phyloP scores from a whole-genome alignment of 2,329 filamentous ascomycete species.

The Fusarium ambrosium region DNA sequence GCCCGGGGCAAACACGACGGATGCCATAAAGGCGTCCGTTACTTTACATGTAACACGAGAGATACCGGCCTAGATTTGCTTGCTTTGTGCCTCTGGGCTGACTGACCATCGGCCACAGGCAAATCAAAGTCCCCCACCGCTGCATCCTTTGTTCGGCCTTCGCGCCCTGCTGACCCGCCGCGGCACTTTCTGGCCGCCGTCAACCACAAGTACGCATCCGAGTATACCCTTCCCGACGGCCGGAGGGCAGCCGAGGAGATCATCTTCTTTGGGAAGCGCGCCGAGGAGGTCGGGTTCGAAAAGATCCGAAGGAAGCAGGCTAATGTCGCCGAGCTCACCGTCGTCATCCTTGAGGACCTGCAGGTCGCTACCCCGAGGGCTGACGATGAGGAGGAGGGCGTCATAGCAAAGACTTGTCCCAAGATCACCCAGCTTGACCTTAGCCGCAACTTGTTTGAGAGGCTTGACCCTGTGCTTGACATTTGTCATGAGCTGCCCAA shows the following conservation, averaged over 20 bases:
- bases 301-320: slow-evolving; percentile 88
- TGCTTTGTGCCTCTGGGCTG: neutral
- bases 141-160: slow-evolving; percentile 89
- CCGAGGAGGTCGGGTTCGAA: slow-evolving; percentile 94
- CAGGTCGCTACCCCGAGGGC: slow-evolving; percentile 64
- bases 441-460: slow-evolving; percentile 84
- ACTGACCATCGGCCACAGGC: slow-evolving; percentile 53
- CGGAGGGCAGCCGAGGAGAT: slow-evolving; percentile 65
- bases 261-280: slow-evolving; percentile 82
- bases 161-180: slow-evolving; percentile 75
- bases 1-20: slow-evolving; percentile 92
- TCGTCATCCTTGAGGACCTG: slow-evolving; percentile 85
- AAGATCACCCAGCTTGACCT: slow-evolving; percentile 85
- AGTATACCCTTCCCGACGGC: slow-evolving; percentile 55
- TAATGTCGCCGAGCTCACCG: slow-evolving; percentile 80
- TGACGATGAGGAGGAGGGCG: slow-evolving; percentile 48
- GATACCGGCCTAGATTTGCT: slow-evolving; percentile 23
- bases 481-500: slow-evolving; percentile 79
- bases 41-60: slow-evolving; percentile 80
- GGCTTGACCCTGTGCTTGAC: slow-evolving; percentile 73
- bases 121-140: slow-evolving; percentile 76
- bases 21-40: slow-evolving; percentile 80
- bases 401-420: slow-evolving; percentile 68
- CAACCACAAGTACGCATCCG: slow-evolving; percentile 84
- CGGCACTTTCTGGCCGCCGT: slow-evolving; percentile 85